Evolutionary conservation across 78 protist genomes (phyloP).

Genomic region (Emiliania huxleyi): DNA sequence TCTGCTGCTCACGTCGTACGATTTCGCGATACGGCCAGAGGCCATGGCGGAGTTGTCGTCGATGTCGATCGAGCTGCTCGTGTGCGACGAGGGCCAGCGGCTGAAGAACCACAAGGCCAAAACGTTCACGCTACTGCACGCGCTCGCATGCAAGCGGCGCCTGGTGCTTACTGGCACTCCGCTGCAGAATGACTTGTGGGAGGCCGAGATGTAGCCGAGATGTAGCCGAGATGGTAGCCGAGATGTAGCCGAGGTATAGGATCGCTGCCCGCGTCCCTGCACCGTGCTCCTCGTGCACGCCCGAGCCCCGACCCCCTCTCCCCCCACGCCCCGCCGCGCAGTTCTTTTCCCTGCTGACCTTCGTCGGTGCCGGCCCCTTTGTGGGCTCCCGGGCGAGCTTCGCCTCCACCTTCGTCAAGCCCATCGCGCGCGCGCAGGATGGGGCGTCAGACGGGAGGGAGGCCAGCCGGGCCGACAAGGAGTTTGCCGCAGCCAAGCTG

Average conservation of each 20-base stretch:
- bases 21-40: not conserved
- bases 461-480: not conserved
- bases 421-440: not conserved
- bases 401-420: not conserved
- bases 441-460: too few species aligned
- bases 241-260: too few species aligned
- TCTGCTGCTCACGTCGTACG: not conserved
- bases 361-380: not conserved
- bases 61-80: not conserved
- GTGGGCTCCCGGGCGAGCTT: not conserved
- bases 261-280: too few species aligned
- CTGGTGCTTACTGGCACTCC: not conserved
- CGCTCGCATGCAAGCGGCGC: not conserved
- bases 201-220: too few species aligned
- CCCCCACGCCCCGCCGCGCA: too few species aligned
- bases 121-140: not conserved
- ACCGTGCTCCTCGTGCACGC: too few species aligned
- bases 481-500: not conserved
- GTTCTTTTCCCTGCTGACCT: not conserved
- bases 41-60: not conserved
- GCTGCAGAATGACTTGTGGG: slow-evolving; percentile 6
- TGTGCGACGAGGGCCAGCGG: slow-evolving; percentile 83
- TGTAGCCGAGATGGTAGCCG: too few species aligned
- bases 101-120: slow-evolving; percentile 40
- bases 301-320: too few species aligned